Evolutionary conservation across 2,329 filamentous ascomycete genomes (phyloP).

Genomic region (Apiospora malaysiana): DNA sequence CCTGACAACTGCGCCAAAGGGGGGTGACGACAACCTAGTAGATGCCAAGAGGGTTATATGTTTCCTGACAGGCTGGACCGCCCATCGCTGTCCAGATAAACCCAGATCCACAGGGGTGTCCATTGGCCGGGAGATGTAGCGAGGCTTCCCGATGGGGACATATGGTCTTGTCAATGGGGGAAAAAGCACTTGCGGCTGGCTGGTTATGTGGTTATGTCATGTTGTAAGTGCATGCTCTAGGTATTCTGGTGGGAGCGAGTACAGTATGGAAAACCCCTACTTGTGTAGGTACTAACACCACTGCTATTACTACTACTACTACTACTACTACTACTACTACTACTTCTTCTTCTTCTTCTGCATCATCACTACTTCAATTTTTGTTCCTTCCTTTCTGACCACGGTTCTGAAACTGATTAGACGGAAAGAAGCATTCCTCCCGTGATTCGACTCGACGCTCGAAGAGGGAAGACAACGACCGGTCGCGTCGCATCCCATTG

Average conservation of each 20-base stretch:
- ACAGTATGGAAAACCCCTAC: too few species aligned
- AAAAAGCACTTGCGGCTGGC: background rate
- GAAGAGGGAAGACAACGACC: background rate
- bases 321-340: too few species aligned
- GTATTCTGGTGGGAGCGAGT: too few species aligned
- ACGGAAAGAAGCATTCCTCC: background rate
- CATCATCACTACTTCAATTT: background rate
- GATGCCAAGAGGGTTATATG: background rate
- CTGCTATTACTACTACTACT: too few species aligned
- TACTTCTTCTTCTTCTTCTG: background rate
- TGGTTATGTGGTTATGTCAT: background rate
- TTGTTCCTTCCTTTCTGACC: background rate
- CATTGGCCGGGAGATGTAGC: slow-evolving; percentile 9
- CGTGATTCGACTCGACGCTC: background rate
- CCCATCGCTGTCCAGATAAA: slow-evolving; percentile 4
- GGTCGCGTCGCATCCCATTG: slow-evolving; percentile 13
- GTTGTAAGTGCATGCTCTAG: too few species aligned
- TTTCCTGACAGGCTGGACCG: background rate
- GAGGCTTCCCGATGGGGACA: background rate
- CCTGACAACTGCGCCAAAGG: slow-evolving; percentile 17
- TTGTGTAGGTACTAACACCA: too few species aligned
- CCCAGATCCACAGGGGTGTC: background rate
- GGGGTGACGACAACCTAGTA: slow-evolving; percentile 11
- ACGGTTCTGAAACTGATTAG: slow-evolving; percentile 1
- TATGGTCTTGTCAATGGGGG: background rate